Evolutionary conservation across 2,329 filamentous ascomycete genomes (phyloP).

Genomic region (Cytospora piceae): DNA sequence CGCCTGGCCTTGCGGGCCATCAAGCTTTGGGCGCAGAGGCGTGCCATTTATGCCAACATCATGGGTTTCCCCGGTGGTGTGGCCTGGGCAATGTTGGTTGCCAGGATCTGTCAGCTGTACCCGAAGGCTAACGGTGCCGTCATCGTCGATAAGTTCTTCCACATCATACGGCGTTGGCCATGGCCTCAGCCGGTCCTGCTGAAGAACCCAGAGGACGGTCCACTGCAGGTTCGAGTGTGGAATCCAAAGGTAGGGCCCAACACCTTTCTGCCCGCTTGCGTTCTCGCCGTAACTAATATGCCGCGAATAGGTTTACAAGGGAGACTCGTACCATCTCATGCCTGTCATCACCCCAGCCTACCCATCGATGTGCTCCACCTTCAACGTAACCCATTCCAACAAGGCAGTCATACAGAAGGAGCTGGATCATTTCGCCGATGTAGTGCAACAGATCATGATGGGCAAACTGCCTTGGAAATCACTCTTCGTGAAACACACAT

Average conservation of each 20-base stretch:
- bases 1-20: slow-evolving; percentile 86
- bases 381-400: slow-evolving; percentile 88
- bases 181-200: slow-evolving; percentile 95
- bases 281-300: slow-evolving; percentile 29
- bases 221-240: slow-evolving; percentile 85
- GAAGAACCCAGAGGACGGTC: slow-evolving; percentile 82
- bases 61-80: slow-evolving; percentile 96
- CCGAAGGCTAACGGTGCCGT: slow-evolving; percentile 88
- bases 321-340: slow-evolving; percentile 89
- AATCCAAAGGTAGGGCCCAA: slow-evolving; percentile 75
- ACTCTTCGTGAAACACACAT: slow-evolving; percentile 86
- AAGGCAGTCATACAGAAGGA: slow-evolving; percentile 84
- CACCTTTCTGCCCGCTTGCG: neutral
- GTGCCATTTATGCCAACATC: slow-evolving; percentile 93
- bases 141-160: slow-evolving; percentile 92
- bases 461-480: slow-evolving; percentile 83
- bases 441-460: slow-evolving; percentile 78
- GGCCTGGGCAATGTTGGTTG: slow-evolving; percentile 97
- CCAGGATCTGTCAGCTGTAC: slow-evolving; percentile 93
- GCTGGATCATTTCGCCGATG: slow-evolving; percentile 74
- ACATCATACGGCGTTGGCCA: slow-evolving; percentile 85
- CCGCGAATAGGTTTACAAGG: slow-evolving; percentile 66
- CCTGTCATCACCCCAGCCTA: slow-evolving; percentile 98
- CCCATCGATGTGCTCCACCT: slow-evolving; percentile 96
- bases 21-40: slow-evolving; percentile 93